Evolutionary conservation across 306 rosid genomes (phyloP).

Genomic region (Arachis stenosperma): DNA sequence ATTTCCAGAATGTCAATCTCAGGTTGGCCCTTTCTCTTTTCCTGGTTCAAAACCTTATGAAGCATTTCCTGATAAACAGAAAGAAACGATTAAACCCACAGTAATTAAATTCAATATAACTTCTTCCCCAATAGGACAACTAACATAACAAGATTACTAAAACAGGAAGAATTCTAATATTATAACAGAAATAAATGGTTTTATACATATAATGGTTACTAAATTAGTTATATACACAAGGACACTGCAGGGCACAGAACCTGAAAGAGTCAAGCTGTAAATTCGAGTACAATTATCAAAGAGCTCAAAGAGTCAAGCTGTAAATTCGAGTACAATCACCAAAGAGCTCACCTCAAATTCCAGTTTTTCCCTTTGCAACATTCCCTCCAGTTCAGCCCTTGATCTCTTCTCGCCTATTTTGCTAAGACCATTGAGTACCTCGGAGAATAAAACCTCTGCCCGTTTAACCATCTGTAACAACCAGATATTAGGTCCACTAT

Average conservation of each 20-base stretch:
- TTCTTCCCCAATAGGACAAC: constrained; percentile 16
- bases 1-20: constrained; percentile 82
- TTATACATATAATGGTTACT: constrained; percentile 19
- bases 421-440: constrained; percentile 72
- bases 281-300: constrained; percentile 14
- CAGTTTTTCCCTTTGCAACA: constrained; percentile 77
- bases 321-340: constrained; percentile 30
- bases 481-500: constrained; percentile 34
- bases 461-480: constrained; percentile 70
- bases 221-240: constrained; percentile 20
- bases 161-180: constrained; percentile 20
- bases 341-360: constrained; percentile 79
- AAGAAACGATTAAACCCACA: constrained; percentile 31
- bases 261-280: constrained; percentile 30
- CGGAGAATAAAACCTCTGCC: constrained; percentile 81
- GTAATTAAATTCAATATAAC: constrained; percentile 27
- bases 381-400: constrained; percentile 67
- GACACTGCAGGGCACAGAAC: constrained; percentile 23
- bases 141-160: constrained; percentile 11
- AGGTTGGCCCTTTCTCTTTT: constrained; percentile 62
- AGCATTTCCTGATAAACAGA: constrained; percentile 62
- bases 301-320: constrained; percentile 23
- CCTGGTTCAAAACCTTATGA: constrained; percentile 59
- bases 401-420: constrained; percentile 68
- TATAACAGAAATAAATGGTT: constrained; percentile 23